Evolutionary conservation across 169 alveolate species (phyloP), one percentile per base, ranked within the genome.

Genomic region (Besnoitia besnoiti): DNA sequence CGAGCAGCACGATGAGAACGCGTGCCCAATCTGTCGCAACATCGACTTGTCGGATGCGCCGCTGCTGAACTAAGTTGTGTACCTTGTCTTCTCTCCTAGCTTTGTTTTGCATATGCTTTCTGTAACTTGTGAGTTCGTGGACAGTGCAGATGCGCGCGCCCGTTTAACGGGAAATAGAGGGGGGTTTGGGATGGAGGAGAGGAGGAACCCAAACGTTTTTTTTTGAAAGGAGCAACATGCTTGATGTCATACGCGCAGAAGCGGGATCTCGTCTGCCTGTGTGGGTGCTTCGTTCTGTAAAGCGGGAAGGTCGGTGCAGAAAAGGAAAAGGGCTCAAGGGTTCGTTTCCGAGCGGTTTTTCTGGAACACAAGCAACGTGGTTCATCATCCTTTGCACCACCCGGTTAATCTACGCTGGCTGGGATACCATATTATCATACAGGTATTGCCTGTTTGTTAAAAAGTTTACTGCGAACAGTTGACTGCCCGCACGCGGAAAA

Each of bases 11-110:
- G 96, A 95, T 76, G 97, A 95, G 80, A 95, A 95, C 94, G 89
- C 91, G 59, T 95, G 97, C 85, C 95, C 92, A 30, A 93, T 95
- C 37, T 95, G 97, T 90, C 91, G 95, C 89, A 89, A 93, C 89
- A 94, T 95, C 51, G 97, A 95, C 87, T 92, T 95, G 47, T 95
- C 97, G 40, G 97, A 95, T 47, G 95, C 97, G 12, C 97, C 97
- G n/a, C 91, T 95, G 73, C 89, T 95, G 89, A 94, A 85, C 90
- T 95, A 85, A 95, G 67, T 55, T 1, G 55, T 49, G 55, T 5
- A 0, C 4, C 30, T 3, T 55, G 12, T 55, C 67, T 55, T 10
- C 67, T 55, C 67, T 55, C 12, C 67, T 21, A n/a, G 4, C 67
- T n/a, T n/a, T 5, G 59, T 19, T 55, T 55, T 5, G 67, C 33